These are phyloP conservation scores for Mucor indicus DNA, from an alignment of 371 early-diverging fungal species.

Conservation along the genomic window DNA sequence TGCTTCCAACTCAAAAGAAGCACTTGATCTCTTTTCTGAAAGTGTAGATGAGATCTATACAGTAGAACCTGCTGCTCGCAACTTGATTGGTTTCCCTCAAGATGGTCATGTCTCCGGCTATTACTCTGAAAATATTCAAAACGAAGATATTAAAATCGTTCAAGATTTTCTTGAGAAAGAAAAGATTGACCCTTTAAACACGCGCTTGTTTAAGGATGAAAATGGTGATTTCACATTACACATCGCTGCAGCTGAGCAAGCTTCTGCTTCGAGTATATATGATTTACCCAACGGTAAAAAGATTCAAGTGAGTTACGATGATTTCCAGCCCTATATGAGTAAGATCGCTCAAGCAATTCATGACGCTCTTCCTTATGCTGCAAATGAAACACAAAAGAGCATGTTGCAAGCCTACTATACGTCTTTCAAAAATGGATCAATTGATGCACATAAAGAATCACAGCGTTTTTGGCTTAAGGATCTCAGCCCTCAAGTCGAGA, in stretches of 20 bases:
- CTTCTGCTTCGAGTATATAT: slow-evolving; percentile 7
- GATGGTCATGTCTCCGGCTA: slow-evolving; percentile 62
- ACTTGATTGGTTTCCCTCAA: slow-evolving; percentile 56
- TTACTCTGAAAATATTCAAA: slow-evolving; percentile 47
- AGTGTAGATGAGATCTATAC: slow-evolving; percentile 36
- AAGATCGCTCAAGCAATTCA: slow-evolving; percentile 43
- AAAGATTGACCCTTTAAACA: slow-evolving; percentile 36
- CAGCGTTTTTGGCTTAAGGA: slow-evolving; percentile 63
- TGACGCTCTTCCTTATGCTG: slow-evolving; percentile 42
- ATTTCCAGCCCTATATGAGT: slow-evolving; percentile 42
- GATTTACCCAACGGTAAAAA: slow-evolving; percentile 29
- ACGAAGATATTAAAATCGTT: slow-evolving; percentile 51
- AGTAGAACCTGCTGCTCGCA: slow-evolving; percentile 33
- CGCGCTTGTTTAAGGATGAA: slow-evolving; percentile 44
- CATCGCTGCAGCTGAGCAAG: slow-evolving; percentile 39
- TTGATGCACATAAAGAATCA: slow-evolving; percentile 56
- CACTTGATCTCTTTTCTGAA: slow-evolving; percentile 27
- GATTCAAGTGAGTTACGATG: slow-evolving; percentile 47
- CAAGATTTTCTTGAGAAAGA: slow-evolving; percentile 44
- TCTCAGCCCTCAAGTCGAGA: slow-evolving; percentile 55
- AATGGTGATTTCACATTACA: slow-evolving; percentile 24
- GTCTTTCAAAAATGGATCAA: slow-evolving; percentile 54
- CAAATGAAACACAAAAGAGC: slow-evolving; percentile 50
- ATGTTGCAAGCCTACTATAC: slow-evolving; percentile 55
- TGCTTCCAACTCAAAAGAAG: slow-evolving; percentile 22